Base-by-base conservation (phyloP, 1,284 basidiomycete genomes). In the Papiliotrema terrestris region DNA sequence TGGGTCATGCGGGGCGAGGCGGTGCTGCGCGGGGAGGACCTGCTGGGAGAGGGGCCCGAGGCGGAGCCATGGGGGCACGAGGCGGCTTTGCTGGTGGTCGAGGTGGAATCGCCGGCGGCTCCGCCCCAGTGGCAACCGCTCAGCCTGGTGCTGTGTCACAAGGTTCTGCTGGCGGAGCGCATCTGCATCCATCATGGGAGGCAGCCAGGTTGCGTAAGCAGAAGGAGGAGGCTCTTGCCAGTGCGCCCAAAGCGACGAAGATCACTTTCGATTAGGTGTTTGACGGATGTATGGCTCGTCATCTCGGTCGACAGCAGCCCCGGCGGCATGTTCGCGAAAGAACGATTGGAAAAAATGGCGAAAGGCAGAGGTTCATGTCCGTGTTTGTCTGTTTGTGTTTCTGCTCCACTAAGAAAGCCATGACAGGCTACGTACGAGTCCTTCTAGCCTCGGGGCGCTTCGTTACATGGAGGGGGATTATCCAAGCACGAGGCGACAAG, bases 101-200 rank as follows among this genome's bases (percentile, higher is more conserved):
- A 4, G 23, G 41, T 19, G 43, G 35, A 17, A 8, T 26, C 8
- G n/a, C n/a, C 46, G 46, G 29, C 26, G n/a, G 6, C 11, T 29
- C 19, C 8, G 25, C n/a, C n/a, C n/a, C n/a, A n/a, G n/a, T n/a
- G n/a, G n/a, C n/a, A n/a, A n/a, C n/a, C n/a, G n/a, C n/a, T n/a
- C n/a, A n/a, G n/a, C n/a, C n/a, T n/a, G n/a, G n/a, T n/a, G n/a
- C 38, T 6, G 13, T 39, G 5, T 6, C 14, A 41, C 49, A 55
- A 15, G 50, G 52, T n/a, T 45, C 50, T 2, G 39, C 45, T 15
- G 45, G 54, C 15, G 57, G 54, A n/a, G 51, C 53, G 59, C 79
- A 82, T 29, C 63, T 93, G 54, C 93, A 96, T 78, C 93, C 92
- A 2, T 92, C 89, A 19, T 96, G 93, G 92, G 89, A 89, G 75